Evolutionary conservation across 1,284 basidiomycete genomes (phyloP).

Genomic region (Tausonia pullulans): DNA sequence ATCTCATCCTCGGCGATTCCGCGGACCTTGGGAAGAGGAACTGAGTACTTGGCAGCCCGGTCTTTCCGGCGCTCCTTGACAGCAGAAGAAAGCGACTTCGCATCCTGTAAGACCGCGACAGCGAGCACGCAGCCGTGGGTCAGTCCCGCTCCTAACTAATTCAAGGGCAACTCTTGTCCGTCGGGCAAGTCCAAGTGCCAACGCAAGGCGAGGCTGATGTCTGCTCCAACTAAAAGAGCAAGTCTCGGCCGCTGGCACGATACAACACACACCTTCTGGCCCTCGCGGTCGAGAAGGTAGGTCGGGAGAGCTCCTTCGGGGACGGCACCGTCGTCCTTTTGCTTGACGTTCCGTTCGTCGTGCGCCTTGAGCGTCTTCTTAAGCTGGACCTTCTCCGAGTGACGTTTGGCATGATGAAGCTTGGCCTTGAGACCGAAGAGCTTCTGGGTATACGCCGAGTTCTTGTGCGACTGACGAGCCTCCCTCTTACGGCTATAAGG

Average conservation of each 20-base stretch:
- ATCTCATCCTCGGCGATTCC: conserved; percentile 99
- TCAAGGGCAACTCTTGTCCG: no score
- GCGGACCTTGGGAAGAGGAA: conserved; percentile 90
- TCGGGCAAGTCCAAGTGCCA: no score
- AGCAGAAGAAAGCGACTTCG: conserved; percentile 91
- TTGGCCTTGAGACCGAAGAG: conserved; percentile 96
- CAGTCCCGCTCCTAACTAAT: no score
- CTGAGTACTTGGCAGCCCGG: conserved; percentile 95
- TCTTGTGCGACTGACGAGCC: conserved; percentile 80
- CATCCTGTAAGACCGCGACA: conserved; percentile 43
- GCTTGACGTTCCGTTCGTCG: conserved; percentile 96
- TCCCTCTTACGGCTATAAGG: conserved; percentile 72
- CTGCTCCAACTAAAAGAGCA: no score
- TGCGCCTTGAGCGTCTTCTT: conserved; percentile 99
- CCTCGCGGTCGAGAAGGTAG: conserved; percentile 92
- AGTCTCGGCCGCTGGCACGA: no score
- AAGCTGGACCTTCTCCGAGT: conserved; percentile 96
- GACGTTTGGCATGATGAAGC: conserved; percentile 86
- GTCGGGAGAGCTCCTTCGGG: conserved; percentile 85
- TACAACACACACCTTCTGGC: conserved; percentile 51
- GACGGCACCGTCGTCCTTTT: conserved; percentile 66
- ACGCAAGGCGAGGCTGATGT: no score
- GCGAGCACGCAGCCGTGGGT: background rate
- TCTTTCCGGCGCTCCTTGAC: conserved; percentile 99
- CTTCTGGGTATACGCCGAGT: conserved; percentile 81